phyloP scores from a whole-genome alignment of 257 asterid genomes.

The Coffea eugenioides region DNA sequence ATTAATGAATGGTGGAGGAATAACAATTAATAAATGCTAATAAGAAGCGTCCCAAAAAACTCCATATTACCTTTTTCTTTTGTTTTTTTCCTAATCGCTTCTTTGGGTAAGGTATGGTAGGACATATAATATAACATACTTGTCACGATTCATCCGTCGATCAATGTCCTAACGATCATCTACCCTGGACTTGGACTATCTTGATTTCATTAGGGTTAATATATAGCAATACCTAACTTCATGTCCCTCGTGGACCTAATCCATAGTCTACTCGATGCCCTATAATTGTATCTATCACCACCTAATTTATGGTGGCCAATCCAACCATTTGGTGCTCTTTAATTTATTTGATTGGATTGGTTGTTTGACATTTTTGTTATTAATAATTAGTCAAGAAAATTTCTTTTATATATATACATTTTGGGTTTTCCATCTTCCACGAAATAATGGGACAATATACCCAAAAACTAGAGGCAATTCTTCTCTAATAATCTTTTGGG shows the following conservation, averaged over 20 bases:
- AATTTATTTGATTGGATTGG: background rate
- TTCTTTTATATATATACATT: too few relatives aligned
- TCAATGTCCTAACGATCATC: background rate
- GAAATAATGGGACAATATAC: too few relatives aligned
- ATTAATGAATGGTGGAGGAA: too few relatives aligned
- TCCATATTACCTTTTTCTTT: too few relatives aligned
- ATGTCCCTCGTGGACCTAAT: background rate
- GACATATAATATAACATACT: background rate
- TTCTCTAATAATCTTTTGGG: background rate
- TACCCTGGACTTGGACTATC: background rate
- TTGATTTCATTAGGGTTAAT: background rate
- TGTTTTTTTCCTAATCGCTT: background rate
- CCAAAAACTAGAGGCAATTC: too few relatives aligned
- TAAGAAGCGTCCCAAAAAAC: too few relatives aligned
- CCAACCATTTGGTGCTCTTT: background rate
- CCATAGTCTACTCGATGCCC: background rate
- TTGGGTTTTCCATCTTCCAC: background rate
- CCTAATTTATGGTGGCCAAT: slow-evolving; percentile 8
- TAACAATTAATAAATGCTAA: too few relatives aligned
- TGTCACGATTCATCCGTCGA: background rate
- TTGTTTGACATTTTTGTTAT: background rate
- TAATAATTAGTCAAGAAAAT: background rate
- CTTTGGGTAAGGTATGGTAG: background rate
- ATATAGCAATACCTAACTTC: slow-evolving; percentile 1
- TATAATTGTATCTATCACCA: slow-evolving; percentile 1